A percentile compares a stretch with the other conserved stretches of the same genome.
Conservation (phyloP, 2,329 filamentous ascomycete species). For the Monosporascus sp. region DNA sequence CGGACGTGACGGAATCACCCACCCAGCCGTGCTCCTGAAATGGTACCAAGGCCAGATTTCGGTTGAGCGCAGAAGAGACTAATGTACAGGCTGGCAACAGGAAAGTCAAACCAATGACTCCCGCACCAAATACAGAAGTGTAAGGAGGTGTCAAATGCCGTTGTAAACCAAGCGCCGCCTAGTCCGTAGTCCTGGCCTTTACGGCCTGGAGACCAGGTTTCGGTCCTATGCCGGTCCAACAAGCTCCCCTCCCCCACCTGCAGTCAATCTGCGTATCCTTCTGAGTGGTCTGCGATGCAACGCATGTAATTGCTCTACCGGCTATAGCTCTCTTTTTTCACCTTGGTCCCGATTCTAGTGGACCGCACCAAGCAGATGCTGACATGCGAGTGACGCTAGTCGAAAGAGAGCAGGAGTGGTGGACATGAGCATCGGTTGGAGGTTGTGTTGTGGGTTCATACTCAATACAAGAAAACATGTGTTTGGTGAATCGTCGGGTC, state of each 20-base stretch:
- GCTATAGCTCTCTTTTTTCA: conserved; percentile 6
- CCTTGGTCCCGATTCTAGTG: conserved; percentile 1
- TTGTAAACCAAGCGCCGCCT: conserved; percentile 10
- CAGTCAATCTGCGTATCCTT: conserved; percentile 16
- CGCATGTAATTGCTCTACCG: conserved; percentile 2
- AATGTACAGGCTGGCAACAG: conserved; percentile 17
- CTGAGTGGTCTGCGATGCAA: conserved; percentile 8
- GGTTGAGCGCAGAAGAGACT: conserved; percentile 14
- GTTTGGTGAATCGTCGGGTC: conserved; percentile 11
- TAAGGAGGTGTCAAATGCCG: conserved; percentile 6
- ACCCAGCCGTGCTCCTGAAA: background rate
- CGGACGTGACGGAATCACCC: conserved; percentile 9
- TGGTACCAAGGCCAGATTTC: conserved; percentile 2
- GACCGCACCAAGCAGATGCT: background rate
- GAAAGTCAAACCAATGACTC: conserved; percentile 21
- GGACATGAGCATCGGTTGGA: conserved; percentile 1
- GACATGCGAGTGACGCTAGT: conserved; percentile 1
- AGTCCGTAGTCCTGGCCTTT: conserved; percentile 8
- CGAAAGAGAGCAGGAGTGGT: background rate
- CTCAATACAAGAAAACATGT: conserved; percentile 20
- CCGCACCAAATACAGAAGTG: conserved; percentile 15
- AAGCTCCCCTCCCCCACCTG: conserved; percentile 8
- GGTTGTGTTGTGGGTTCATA: conserved; percentile 7
- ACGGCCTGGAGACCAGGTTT: conserved; percentile 9
- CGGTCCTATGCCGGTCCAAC: conserved; percentile 6